Conservation (phyloP, 2,329 filamentous ascomycete species). For the Sporothrix dimorphospora region DNA sequence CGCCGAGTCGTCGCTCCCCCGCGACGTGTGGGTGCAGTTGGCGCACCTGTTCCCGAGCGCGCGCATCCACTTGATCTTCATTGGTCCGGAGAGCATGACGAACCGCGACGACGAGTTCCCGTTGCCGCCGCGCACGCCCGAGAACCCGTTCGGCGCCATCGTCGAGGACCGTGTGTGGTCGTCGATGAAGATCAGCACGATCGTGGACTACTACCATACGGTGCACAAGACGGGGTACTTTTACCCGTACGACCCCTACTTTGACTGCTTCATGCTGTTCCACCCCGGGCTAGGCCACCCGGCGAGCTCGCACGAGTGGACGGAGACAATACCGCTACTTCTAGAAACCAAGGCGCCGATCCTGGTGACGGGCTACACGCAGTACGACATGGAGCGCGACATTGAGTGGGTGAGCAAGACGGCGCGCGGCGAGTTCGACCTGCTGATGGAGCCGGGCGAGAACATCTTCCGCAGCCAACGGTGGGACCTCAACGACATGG, state of each 20-base stretch:
- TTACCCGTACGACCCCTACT: slow-evolving; percentile 94
- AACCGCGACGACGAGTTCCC: slow-evolving; percentile 94
- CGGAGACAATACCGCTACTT: slow-evolving; percentile 83
- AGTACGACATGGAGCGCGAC: slow-evolving; percentile 91
- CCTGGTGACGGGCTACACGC: slow-evolving; percentile 93
- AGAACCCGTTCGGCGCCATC: slow-evolving; percentile 91
- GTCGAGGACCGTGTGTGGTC: slow-evolving; percentile 88
- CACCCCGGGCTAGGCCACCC: slow-evolving; percentile 96
- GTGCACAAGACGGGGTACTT: slow-evolving; percentile 90
- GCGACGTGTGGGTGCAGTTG: slow-evolving; percentile 91
- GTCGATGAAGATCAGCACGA: slow-evolving; percentile 94
- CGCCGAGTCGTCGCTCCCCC: slow-evolving; percentile 94
- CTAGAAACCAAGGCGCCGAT: slow-evolving; percentile 96
- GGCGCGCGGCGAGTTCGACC: slow-evolving; percentile 85
- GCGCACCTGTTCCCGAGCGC: slow-evolving; percentile 92
- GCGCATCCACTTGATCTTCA: slow-evolving; percentile 89
- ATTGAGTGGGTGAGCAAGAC: slow-evolving; percentile 87
- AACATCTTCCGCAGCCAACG: slow-evolving; percentile 90
- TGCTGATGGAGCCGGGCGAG: slow-evolving; percentile 89
- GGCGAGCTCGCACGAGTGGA: slow-evolving; percentile 91
- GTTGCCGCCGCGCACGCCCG: slow-evolving; percentile 78
- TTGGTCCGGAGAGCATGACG: slow-evolving; percentile 93
- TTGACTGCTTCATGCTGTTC: slow-evolving; percentile 96
- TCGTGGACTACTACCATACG: slow-evolving; percentile 97
- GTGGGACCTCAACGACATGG: slow-evolving; percentile 96